phyloP scores from a whole-genome alignment of 2,329 filamentous ascomycete genomes.

The Hirsutella minnesotensis region DNA sequence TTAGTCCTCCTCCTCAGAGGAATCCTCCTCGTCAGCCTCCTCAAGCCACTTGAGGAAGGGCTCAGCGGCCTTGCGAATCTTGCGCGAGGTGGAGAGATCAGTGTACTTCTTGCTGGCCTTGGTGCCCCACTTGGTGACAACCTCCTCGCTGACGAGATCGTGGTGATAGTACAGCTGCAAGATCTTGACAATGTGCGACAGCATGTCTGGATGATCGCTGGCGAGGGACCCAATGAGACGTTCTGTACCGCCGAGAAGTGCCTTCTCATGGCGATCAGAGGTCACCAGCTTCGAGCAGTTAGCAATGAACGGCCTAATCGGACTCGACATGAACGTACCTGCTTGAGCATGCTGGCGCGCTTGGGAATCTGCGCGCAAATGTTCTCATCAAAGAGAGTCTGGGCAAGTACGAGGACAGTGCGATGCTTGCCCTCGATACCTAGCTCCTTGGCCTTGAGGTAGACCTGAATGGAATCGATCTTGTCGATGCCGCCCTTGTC shows the following conservation, averaged over 20 bases:
- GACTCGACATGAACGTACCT: constrained; percentile 32
- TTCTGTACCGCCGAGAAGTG: constrained; percentile 88
- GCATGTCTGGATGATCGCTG: constrained; percentile 70
- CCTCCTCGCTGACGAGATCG: constrained; percentile 79
- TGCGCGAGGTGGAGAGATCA: constrained; percentile 78
- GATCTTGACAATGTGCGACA: constrained; percentile 67
- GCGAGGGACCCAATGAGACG: constrained; percentile 65
- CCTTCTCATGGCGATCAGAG: constrained; percentile 90
- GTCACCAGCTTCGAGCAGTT: constrained; percentile 37
- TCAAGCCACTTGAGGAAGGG: constrained; percentile 91
- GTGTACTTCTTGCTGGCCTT: constrained; percentile 99
- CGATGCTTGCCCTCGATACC: constrained; percentile 92
- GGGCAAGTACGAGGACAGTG: constrained; percentile 80
- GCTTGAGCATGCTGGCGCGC: constrained; percentile 80
- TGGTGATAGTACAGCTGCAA: constrained; percentile 83
- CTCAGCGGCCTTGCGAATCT: constrained; percentile 89
- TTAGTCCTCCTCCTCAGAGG: constrained; percentile 43
- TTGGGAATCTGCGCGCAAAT: constrained; percentile 78
- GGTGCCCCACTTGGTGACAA: constrained; percentile 79
- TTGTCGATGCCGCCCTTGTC: constrained; percentile 64
- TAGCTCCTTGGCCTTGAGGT: constrained; percentile 91
- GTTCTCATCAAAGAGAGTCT: constrained; percentile 86
- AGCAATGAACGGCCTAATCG: constrained; percentile 15
- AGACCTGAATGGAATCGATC: constrained; percentile 81
- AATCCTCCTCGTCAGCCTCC: constrained; percentile 67